Evolutionary conservation across 2,329 filamentous ascomycete genomes (phyloP), one percentile per base, ranked within the genome.

Genomic region (Volutella citrinella): DNA sequence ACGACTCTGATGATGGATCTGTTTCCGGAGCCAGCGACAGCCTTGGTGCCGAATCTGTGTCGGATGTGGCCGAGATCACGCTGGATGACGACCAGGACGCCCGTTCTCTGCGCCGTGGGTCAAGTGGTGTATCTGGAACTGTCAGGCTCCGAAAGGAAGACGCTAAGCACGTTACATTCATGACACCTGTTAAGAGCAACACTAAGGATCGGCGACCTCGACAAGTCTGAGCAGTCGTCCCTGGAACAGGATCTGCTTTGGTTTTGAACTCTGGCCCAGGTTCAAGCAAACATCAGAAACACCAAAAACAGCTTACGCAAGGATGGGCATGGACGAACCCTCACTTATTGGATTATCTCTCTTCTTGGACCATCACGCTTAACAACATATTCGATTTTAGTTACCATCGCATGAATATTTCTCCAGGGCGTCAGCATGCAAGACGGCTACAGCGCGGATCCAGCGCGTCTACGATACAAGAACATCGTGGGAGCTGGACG

Each of bases 1-100:
- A 84, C 51, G 81, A 83, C 35, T 86, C 82, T 3, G 79, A 84
- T 36, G 78, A 79, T 39, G 74, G 70, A 27, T 73, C 72, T 5
- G 66, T 71, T 26, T 82, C 78, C 5, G 78, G 78, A 17, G 65
- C 66, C 34, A 76, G 71, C 36, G 75, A 79, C 30, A 69, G 65
- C 36, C 57, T 76, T 22, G 80, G 80, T 17, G 68, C 76, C n/a
- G 76, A 77, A 39, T 70, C 72, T 5, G 68, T 76, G 16, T 75
- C 75, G 10, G 77, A 81, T 48, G 70, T 81, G 23, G 72, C 77
- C 18, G 78, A 82, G 49, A 79, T 82, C 36, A 72, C 72, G 18
- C 65, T 80, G 14, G 78, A 80, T 28, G 76, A 80, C 36, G 76
- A 77, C 26, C 64, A 72, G 40, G 66, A 74, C 22, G 45, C 66